Conservation (phyloP, 257 asterid species). For the Rhazya stricta region DNA sequence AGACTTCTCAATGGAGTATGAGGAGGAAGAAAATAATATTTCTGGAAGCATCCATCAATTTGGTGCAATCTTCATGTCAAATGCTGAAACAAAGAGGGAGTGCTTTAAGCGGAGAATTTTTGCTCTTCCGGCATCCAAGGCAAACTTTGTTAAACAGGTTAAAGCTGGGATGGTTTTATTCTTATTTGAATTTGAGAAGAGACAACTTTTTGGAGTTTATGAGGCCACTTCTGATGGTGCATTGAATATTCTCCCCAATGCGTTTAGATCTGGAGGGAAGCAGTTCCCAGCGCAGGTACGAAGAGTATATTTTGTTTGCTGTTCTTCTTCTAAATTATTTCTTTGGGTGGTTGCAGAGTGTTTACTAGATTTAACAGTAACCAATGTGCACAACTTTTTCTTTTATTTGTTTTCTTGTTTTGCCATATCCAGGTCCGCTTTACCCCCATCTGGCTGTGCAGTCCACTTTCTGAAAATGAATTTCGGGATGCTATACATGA, state of each 20-base stretch:
- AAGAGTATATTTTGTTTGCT: conserved; percentile 5
- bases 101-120: conserved; percentile 47
- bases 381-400: background rate
- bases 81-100: conserved; percentile 44
- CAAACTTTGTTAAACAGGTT: conserved; percentile 51
- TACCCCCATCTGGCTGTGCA: conserved; percentile 57
- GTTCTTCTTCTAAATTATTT: background rate
- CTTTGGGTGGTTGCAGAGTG: background rate
- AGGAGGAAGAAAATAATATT: conserved; percentile 33
- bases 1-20: conserved; percentile 40
- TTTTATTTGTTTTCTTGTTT: conserved; percentile 13
- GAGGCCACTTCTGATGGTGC: conserved; percentile 70
- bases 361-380: background rate
- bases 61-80: conserved; percentile 89
- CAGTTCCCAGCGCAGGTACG: conserved; percentile 67
- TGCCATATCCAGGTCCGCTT: conserved; percentile 52
- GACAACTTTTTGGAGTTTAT: conserved; percentile 76
- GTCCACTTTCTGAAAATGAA: conserved; percentile 65
- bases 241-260: conserved; percentile 55
- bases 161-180: conserved; percentile 79
- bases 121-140: conserved; percentile 51
- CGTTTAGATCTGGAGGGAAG: conserved; percentile 47
- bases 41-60: conserved; percentile 55
- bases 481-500: conserved; percentile 59
- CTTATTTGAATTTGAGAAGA: conserved; percentile 61